Percentiles rank a stretch among this genome's conserved stretches.
Evolutionary conservation across 257 asterid genomes (phyloP).

Genomic region (Pogostemon cablin): DNA sequence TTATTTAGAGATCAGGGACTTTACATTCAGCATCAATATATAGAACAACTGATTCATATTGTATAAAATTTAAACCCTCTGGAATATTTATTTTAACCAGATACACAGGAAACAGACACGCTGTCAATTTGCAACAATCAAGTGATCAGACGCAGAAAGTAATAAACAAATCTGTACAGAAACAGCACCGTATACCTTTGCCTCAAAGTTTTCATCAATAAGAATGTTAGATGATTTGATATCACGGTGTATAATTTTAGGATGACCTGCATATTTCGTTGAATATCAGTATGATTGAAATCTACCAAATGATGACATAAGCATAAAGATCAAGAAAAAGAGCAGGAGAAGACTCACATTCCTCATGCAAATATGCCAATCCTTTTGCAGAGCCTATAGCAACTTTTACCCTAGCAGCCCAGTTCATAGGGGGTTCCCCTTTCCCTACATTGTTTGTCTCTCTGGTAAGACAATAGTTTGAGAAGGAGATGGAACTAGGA

Average conservation of each 20-base stretch:
- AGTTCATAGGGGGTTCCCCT: conserved; percentile 58
- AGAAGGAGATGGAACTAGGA: conserved; percentile 28
- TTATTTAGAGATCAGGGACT: conserved; percentile 8
- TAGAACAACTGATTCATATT: not conserved
- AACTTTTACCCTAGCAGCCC: conserved; percentile 79
- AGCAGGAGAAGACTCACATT: conserved; percentile 59
- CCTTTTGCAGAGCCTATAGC: conserved; percentile 88
- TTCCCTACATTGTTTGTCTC: conserved; percentile 52
- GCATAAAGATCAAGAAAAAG: conserved; percentile 26
- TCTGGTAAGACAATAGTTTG: conserved; percentile 27
- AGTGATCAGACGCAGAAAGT: not conserved
- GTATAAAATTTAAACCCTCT: not conserved
- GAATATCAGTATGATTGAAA: conserved; percentile 25
- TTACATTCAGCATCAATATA: not conserved
- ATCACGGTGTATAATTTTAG: conserved; percentile 89
- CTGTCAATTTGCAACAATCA: not conserved
- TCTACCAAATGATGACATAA: conserved; percentile 19
- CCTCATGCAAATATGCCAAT: conserved; percentile 81
- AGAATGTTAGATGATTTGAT: conserved; percentile 90
- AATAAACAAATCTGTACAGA: not conserved
- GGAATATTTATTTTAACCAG: not conserved
- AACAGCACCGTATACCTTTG: conserved; percentile 55
- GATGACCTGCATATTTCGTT: conserved; percentile 62
- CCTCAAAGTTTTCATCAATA: conserved; percentile 73
- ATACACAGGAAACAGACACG: not conserved